These are phyloP conservation scores for Vanilla planifolia DNA, from an alignment of 106 monocot species.

Conservation along the genomic window DNA sequence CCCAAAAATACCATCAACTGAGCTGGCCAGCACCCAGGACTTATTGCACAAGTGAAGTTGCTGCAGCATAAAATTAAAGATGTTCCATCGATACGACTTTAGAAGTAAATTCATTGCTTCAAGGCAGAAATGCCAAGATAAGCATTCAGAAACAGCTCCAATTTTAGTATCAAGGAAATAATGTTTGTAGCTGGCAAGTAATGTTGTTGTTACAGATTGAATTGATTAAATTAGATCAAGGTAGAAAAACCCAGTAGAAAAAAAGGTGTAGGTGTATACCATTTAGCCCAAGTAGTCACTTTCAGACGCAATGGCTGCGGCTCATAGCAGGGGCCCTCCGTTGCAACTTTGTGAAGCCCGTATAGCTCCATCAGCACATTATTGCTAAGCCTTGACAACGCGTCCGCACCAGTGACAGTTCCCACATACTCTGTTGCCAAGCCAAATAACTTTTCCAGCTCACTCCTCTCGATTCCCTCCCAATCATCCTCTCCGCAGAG, in stretches of 20 bases:
- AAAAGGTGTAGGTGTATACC: conserved; percentile 25
- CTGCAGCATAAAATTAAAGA: no score
- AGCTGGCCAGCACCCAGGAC: no score
- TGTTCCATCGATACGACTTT: no score
- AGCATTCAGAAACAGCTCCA: no score
- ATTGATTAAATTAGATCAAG: no score
- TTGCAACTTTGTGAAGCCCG: conserved; percentile 50
- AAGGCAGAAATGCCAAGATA: no score
- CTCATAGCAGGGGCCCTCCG: conserved; percentile 71
- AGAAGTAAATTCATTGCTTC: no score
- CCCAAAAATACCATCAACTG: no score
- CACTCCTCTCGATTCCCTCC: conserved; percentile 76
- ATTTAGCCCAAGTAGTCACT: conserved; percentile 48
- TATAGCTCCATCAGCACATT: conserved; percentile 50
- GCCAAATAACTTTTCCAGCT: conserved; percentile 40
- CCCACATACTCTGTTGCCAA: conserved; percentile 30
- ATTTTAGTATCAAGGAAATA: no score
- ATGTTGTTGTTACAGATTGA: no score
- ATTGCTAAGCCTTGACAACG: conserved; percentile 31
- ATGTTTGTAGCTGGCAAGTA: no score
- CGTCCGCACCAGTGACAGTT: conserved; percentile 18
- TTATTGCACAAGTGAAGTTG: no score
- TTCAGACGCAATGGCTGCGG: conserved; percentile 50
- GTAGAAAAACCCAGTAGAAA: conserved; percentile 6
- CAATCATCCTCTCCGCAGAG: conserved; percentile 55